Conservation (phyloP, 2,329 filamentous ascomycete genomes). For the Emydomyces testavorans region DNA sequence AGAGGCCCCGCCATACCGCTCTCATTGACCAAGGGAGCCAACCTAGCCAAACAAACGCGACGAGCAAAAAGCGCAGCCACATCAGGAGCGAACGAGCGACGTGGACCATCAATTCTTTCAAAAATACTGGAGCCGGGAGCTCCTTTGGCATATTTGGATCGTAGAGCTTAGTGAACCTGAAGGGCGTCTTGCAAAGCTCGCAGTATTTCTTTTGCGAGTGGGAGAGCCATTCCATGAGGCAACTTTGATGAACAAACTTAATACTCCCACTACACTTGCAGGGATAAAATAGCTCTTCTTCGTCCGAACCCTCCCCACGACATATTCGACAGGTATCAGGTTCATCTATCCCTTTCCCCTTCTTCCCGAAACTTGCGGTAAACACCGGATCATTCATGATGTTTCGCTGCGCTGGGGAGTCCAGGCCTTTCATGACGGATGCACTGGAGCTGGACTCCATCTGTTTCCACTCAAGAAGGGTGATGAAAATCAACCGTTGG, state of each 20-base stretch:
- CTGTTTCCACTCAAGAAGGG: neutral
- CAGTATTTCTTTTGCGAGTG: constrained; percentile 99
- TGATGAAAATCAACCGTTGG: neutral
- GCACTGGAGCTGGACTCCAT: neutral
- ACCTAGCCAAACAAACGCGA: constrained; percentile 76
- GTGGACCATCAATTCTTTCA: constrained; percentile 66
- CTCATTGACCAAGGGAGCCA: constrained; percentile 85
- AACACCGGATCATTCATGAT: constrained; percentile 48
- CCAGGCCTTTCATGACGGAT: neutral
- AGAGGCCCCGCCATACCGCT: constrained; percentile 81
- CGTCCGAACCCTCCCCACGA: constrained; percentile 67
- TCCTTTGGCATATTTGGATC: constrained; percentile 81
- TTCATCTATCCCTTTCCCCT: constrained; percentile 39
- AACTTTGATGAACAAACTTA: constrained; percentile 95
- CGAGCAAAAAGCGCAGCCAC: constrained; percentile 67
- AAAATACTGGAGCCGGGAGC: constrained; percentile 68
- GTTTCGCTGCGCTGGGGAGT: constrained; percentile 20
- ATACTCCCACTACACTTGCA: constrained; percentile 99
- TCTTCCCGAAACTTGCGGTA: constrained; percentile 32
- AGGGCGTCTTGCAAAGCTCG: constrained; percentile 96
- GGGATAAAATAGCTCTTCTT: constrained; percentile 87
- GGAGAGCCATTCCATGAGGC: constrained; percentile 95
- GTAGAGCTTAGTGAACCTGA: constrained; percentile 96
- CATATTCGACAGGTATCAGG: constrained; percentile 94
- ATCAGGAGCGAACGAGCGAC: constrained; percentile 58